phyloP scores from a whole-genome alignment of 805 yeast species.

The Kuraishia cidri region DNA sequence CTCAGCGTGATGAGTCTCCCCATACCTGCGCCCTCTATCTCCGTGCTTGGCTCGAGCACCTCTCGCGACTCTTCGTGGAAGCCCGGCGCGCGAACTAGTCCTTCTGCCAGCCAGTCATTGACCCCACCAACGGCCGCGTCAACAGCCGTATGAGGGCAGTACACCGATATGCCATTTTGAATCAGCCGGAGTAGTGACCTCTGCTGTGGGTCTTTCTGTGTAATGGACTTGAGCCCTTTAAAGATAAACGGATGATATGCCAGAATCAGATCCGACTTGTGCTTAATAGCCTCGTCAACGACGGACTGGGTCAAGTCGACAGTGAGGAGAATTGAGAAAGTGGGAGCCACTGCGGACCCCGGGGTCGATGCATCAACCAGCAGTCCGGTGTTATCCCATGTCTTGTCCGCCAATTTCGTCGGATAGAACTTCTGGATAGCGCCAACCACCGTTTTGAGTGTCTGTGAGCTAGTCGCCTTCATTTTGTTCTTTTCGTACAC shows the following conservation, averaged over 20 bases:
- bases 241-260: slow-evolving; percentile 96
- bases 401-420: slow-evolving; percentile 63
- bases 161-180: slow-evolving; percentile 76
- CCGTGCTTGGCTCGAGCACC: slow-evolving; percentile 35
- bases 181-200: slow-evolving; percentile 62
- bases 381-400: slow-evolving; percentile 96
- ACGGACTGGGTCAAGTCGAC: slow-evolving; percentile 81
- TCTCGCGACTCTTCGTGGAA: slow-evolving; percentile 1
- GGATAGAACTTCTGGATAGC: slow-evolving; percentile 76
- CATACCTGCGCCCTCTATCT: slow-evolving; percentile 58
- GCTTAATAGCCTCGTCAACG: slow-evolving; percentile 71
- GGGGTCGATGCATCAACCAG: slow-evolving; percentile 56
- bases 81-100: slow-evolving; percentile 21
- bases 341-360: slow-evolving; percentile 4
- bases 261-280: slow-evolving; percentile 48
- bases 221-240: slow-evolving; percentile 72
- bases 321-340: slow-evolving; percentile 46
- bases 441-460: slow-evolving; percentile 35
- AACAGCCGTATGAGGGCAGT: slow-evolving; percentile 93
- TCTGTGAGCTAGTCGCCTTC: slow-evolving; percentile 6
- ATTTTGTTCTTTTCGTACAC: neutral
- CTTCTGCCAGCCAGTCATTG: slow-evolving; percentile 81
- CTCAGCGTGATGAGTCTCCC: slow-evolving; percentile 59
- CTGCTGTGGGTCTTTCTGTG: slow-evolving; percentile 69
- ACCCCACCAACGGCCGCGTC: slow-evolving; percentile 93